Evolutionary conservation across 192 early-diverging fungal species (phyloP), one percentile per base, ranked within the genome.

Genomic region (Backusella liffmaniae): DNA sequence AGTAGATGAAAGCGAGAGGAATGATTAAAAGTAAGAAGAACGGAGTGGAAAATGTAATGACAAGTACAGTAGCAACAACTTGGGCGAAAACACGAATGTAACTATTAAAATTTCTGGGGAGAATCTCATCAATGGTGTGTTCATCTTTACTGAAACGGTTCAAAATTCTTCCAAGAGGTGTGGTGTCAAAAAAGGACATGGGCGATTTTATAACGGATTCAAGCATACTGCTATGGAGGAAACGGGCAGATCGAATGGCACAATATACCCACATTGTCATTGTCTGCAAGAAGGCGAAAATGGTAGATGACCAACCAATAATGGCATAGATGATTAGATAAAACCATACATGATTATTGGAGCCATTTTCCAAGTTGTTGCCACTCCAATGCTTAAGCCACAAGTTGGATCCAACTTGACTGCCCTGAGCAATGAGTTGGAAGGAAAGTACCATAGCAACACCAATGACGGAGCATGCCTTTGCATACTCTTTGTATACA

Each of bases 61-160:
- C 82, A 10, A 79, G 18, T 21, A 87, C 44, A 9, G 85, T 87
- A 5, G 85, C 76, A 1, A 85, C 62, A 12, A 90, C 87, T 26
- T 78, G 74, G 37, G 76, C 70, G 1, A 79, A 72, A 13, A 75
- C 77, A 34, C 78, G 76, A 66, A 89, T 84, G 53, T 85, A 94
- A 13, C 74, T 82, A 26, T 80, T 71, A 59, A 92, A 86, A 18
- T 83, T 82, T 37, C 87, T 75, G 15, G 91, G 90, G 13, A 94
- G 79, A 18, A 87, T 77, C 76, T 95, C 93, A 72, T 96, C 96
- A 9, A 95, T 83, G 23, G 90, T 91, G 76, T 91, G 88, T 73
- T 93, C 88, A 76, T 98, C 96, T 74, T 94, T 95, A 59, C 92
- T 92, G 78, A 98, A 96, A 13, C 96, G 90, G 77, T 98, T 95